phyloP scores from a whole-genome alignment of 176 grass and related monocot genomes.

The Oryza nivara region DNA sequence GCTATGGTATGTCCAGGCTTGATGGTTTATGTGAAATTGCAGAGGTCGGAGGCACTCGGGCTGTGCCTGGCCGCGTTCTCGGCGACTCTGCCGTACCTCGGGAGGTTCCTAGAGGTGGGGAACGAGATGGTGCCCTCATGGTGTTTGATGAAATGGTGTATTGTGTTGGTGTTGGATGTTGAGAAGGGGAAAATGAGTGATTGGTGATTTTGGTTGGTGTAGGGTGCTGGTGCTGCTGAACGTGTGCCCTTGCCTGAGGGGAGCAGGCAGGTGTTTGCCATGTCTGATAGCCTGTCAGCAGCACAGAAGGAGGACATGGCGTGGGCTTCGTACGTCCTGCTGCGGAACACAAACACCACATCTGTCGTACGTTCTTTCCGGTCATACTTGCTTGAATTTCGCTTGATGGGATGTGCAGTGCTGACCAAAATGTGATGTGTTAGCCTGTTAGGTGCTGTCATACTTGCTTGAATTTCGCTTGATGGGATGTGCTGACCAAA shows the following conservation, averaged over 20 bases:
- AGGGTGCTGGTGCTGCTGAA: conserved; percentile 73
- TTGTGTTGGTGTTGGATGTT: not conserved
- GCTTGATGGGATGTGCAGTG: conserved; percentile 6
- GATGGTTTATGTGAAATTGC: conserved; percentile 28
- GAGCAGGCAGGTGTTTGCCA: conserved; percentile 73
- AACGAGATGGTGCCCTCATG: not conserved
- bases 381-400: not conserved
- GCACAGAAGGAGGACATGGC: conserved; percentile 76
- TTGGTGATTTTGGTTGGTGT: conserved; percentile 28
- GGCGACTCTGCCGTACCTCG: conserved; percentile 72
- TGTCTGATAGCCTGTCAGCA: conserved; percentile 61
- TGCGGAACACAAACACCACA: conserved; percentile 83
- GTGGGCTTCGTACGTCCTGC: conserved; percentile 79
- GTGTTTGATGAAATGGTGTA: not conserved
- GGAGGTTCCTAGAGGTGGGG: conserved; percentile 83
- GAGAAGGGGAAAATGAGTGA: not conserved
- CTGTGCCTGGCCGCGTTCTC: conserved; percentile 87
- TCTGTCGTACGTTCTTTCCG: conserved; percentile 61
- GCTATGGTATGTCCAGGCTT: not conserved
- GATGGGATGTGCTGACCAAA: conserved; percentile 5
- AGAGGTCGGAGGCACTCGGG: conserved; percentile 82
- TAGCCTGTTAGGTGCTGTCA: not conserved
- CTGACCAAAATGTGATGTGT: not conserved
- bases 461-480: not conserved
- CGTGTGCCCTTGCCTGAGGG: conserved; percentile 65